These are phyloP conservation scores for Nitzschia putrida DNA, from an alignment of 108 stramenopile species.

Conservation along the genomic window DNA sequence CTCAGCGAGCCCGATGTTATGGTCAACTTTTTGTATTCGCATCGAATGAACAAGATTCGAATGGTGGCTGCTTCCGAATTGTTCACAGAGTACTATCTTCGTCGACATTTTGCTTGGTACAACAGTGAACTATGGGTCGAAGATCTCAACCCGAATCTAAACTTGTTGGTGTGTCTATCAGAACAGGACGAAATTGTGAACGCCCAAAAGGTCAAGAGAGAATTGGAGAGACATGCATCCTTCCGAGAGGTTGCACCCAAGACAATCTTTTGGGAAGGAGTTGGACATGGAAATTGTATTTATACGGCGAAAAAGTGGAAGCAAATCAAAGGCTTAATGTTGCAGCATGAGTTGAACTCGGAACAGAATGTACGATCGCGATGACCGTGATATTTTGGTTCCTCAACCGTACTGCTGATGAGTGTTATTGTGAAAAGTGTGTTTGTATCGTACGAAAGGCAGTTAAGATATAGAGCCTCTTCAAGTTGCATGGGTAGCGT, in stretches of 20 bases:
- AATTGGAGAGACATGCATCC: constrained; percentile 33
- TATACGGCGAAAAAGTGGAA: constrained; percentile 23
- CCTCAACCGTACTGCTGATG: not conserved
- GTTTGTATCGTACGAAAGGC: no score
- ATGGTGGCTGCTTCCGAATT: constrained; percentile 72
- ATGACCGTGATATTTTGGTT: no score
- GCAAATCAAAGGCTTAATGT: constrained; percentile 19
- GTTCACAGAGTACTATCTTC: constrained; percentile 75
- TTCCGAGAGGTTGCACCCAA: not conserved
- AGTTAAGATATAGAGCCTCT: no score
- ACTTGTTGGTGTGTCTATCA: constrained; percentile 64
- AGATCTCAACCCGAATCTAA: constrained; percentile 54
- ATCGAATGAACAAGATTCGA: constrained; percentile 37
- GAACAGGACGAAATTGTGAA: constrained; percentile 79
- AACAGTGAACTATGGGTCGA: constrained; percentile 86
- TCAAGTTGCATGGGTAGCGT: no score
- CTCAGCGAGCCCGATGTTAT: constrained; percentile 84
- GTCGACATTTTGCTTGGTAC: constrained; percentile 90
- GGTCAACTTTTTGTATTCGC: constrained; percentile 78
- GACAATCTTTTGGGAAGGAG: constrained; percentile 28
- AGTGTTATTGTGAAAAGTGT: no score
- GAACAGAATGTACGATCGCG: not conserved
- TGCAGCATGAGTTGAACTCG: constrained; percentile 25
- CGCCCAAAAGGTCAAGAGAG: constrained; percentile 56
- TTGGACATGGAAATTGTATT: constrained; percentile 35